These are phyloP conservation scores for Apiosordaria backusii DNA, from an alignment of 495 filamentous ascomycete species.

Conservation along the genomic window DNA sequence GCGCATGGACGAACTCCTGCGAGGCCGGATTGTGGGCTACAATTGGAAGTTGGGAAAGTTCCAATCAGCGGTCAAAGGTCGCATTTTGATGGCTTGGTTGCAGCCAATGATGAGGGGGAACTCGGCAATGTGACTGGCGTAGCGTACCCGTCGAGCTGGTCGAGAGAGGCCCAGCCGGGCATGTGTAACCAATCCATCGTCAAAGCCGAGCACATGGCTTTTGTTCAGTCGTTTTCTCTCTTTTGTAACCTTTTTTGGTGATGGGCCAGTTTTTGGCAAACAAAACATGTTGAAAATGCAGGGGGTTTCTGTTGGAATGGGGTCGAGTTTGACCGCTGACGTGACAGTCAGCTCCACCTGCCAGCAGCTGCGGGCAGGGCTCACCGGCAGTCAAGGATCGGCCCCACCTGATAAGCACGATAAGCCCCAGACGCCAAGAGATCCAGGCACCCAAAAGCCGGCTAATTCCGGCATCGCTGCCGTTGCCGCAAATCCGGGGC, in stretches of 20 bases:
- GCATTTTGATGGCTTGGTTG: background rate
- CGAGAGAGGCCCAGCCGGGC: too few relatives aligned
- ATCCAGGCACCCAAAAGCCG: background rate
- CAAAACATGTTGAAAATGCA: too few relatives aligned
- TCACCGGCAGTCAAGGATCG: background rate
- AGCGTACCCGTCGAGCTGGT: background rate
- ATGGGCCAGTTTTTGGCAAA: too few relatives aligned
- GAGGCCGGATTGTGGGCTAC: background rate
- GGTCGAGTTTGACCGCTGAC: too few relatives aligned
- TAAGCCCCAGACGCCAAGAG: background rate
- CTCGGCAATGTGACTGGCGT: conserved; percentile 1
- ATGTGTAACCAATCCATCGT: background rate
- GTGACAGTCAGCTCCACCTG: background rate
- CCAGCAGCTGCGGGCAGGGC: background rate
- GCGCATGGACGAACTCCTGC: background rate
- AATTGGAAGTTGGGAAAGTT: conserved; percentile 9
- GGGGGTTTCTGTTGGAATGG: too few relatives aligned
- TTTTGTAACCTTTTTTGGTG: too few relatives aligned
- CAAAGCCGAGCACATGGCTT: background rate
- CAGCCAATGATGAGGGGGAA: conserved; percentile 14
- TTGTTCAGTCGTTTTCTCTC: too few relatives aligned
- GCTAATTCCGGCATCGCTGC: conserved; percentile 8
- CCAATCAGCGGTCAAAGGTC: background rate
- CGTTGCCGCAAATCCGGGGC: background rate
- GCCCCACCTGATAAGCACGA: background rate